These are phyloP conservation scores for Botrytis deweyae DNA, from an alignment of 2,329 filamentous ascomycete species.

Conservation along the genomic window DNA sequence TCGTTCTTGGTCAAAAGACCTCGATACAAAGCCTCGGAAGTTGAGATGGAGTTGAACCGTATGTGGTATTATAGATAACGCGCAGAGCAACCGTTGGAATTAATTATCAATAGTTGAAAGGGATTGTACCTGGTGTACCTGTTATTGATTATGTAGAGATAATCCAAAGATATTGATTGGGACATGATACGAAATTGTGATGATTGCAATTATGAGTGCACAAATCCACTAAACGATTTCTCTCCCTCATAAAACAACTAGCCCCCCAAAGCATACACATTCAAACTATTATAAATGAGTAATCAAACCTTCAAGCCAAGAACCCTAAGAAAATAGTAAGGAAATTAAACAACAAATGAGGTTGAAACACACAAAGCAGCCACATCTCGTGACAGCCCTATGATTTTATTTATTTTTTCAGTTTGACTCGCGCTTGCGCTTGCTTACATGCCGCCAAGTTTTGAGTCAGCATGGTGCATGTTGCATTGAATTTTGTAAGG, in stretches of 20 bases:
- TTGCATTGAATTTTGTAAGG: not conserved
- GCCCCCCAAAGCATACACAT: not conserved
- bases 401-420: not conserved
- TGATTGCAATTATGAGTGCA: not conserved
- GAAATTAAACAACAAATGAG: not conserved
- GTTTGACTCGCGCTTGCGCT: not conserved
- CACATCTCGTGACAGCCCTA: not conserved
- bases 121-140: no score
- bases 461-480: not conserved
- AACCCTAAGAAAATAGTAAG: not conserved
- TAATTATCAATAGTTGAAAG: not conserved
- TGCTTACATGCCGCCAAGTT: not conserved
- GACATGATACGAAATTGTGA: not conserved
- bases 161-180: no score
- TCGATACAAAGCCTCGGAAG: not conserved
- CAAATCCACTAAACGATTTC: not conserved
- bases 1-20: not conserved
- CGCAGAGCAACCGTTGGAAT: not conserved
- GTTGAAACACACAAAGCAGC: not conserved
- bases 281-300: not conserved
- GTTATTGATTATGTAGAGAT: no score
- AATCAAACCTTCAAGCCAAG: not conserved
- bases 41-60: not conserved
- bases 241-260: not conserved
- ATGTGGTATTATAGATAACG: fast-evolving